Base-by-base conservation (phyloP, 768 basidiomycete genomes). In the Serendipita vermifera region DNA sequence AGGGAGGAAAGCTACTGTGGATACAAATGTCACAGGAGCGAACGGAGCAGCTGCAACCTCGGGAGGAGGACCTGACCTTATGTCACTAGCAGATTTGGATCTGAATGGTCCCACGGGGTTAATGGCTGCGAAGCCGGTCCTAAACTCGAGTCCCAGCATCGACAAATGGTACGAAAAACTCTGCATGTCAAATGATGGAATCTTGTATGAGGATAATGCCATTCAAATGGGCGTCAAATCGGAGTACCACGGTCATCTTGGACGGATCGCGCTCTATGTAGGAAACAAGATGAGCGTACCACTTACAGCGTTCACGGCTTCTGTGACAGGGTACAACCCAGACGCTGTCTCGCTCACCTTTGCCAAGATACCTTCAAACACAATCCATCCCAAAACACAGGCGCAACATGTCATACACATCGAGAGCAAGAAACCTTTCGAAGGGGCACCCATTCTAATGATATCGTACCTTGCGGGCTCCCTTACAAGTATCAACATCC, bases 171-270 rank as follows among this genome's bases (percentile, higher is more conserved):
- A 84, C 65, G 83, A 87, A 60, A 87, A 87, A 62, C 75, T 98
- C 29, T 82, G 77, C 1, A 90, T 82, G 68, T 75, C 70, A 27
- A 67, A 77, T 14, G 96, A 98, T 59, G 96, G 96, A 40, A 81
- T 98, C 32, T 76, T 99, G 11, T 98, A 88, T 69, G 96, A 99
- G 69, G 94, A 98, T 62, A 79, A 87, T 6, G 89, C 94, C 69
- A 79, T 99, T 39, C 94, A 98, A 66, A 80, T 99, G 54, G 96
- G 96, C 32, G 69, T 98, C 72, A 99, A 98, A 72, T 91, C 92
- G 29, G 85, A 92, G 64, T 99, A 87, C 68, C 94, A 98, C 67
- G 87, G 88, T 14, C 87, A 94, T 64, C 78, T 92, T 35, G 96
- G 94, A 14, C 90, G 97, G 63, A 65, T 99, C 46, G 93, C 93